Evolutionary conservation across 192 early-diverging fungal species (phyloP), one percentile per base, ranked within the genome.

Genomic region (Obelidium mucronatum): DNA sequence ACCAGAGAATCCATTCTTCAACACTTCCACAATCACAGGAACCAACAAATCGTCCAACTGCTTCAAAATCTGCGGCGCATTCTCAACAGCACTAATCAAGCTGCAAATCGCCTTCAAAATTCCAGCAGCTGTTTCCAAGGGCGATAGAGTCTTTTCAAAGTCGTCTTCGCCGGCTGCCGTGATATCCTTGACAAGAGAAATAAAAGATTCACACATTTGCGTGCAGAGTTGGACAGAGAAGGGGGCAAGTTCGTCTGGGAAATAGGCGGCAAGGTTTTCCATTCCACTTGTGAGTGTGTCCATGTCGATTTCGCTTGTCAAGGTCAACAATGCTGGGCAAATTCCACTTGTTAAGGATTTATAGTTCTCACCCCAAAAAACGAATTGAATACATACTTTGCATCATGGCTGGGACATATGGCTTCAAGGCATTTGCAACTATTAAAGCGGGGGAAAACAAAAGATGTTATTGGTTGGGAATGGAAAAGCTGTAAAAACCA

Each of bases 261-360:
- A 99, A 31, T 92, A 90, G 74, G 93, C 93, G 3, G 98, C 95
- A 81, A 99, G 91, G 68, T 90, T 89, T 65, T 98, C 95, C 87
- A 98, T 94, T 39, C 95, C 92, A 33, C 82, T 82, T 0, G 95
- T 87, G 4, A 99, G 84, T 5, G 92, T 93, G 76, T 98, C 96
- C 77, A 95, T 88, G 82, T 99, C 96, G 64, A 97, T 94, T 79
- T 96, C 88, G 84, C 96, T 95, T 0, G 93, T 97, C 66, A 97
- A 84, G 42, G 90, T 87, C 56, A 99, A 81, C 54, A 98, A 86
- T 58, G 87, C 88, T 79, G 67, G 4, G 36, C 61, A n/a, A 72
- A 35, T 67, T 58, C 5, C 33, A 36, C 19, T 13, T 28, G n/a
- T n/a, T n/a, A n/a, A n/a, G n/a, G n/a, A n/a, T n/a, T n/a, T n/a